These are phyloP conservation scores for Nakazawaea sp. DNA, from an alignment of 805 yeast species.

Conservation along the genomic window DNA sequence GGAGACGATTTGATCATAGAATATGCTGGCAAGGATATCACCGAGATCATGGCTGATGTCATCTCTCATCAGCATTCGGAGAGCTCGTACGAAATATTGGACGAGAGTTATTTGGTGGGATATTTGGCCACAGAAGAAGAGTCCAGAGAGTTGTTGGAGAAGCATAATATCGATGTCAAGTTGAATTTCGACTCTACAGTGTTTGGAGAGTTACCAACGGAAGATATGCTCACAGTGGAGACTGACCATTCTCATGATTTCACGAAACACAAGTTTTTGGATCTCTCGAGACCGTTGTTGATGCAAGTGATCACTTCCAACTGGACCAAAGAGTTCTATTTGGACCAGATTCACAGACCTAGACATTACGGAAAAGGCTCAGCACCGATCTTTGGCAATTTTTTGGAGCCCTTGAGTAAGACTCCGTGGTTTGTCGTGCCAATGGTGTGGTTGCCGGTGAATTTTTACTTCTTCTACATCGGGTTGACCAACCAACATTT, in stretches of 20 bases:
- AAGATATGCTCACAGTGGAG: conserved; percentile 63
- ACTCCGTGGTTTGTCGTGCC: conserved; percentile 98
- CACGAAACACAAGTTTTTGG: conserved; percentile 77
- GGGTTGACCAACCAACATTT: conserved; percentile 48
- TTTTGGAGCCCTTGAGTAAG: conserved; percentile 82
- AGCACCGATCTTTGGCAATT: conserved; percentile 92
- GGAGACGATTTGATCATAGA: conserved; percentile 53
- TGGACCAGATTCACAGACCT: conserved; percentile 96
- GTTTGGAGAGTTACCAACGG: conserved; percentile 63
- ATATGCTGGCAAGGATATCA: conserved; percentile 55
- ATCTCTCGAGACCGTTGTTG: conserved; percentile 74
- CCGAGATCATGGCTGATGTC: conserved; percentile 70
- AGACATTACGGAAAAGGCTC: conserved; percentile 97
- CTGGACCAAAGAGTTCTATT: conserved; percentile 82
- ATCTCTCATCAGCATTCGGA: conserved; percentile 76
- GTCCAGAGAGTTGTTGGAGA: conserved; percentile 60
- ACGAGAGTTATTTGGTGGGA: conserved; percentile 78
- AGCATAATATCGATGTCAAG: conserved; percentile 54
- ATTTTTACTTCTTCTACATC: conserved; percentile 50
- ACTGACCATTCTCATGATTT: conserved; percentile 75
- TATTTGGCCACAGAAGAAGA: conserved; percentile 78
- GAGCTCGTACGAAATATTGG: conserved; percentile 82
- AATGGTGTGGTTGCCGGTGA: conserved; percentile 77
- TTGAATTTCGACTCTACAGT: conserved; percentile 39
- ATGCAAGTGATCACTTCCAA: conserved; percentile 70